phyloP scores from a whole-genome alignment of 441 rosid genomes.

The Pelargonium citronellum region DNA sequence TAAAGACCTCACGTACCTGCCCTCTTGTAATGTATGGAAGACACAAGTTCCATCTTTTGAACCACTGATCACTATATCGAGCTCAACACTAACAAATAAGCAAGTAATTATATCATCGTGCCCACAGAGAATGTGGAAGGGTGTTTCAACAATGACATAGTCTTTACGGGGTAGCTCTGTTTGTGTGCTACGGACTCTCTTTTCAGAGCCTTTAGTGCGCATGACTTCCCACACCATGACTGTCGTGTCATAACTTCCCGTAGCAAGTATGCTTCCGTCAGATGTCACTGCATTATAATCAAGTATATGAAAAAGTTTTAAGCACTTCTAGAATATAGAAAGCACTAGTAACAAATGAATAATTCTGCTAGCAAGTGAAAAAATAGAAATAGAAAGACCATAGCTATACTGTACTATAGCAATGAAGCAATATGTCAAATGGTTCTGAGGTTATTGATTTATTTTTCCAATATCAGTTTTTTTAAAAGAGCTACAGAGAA shows the following conservation, averaged over 20 bases:
- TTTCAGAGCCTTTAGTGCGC: constrained; percentile 56
- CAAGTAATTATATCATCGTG: constrained; percentile 96
- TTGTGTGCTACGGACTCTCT: constrained; percentile 51
- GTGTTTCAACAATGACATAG: constrained; percentile 68
- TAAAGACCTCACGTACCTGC: constrained; percentile 86
- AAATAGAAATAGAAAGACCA: background rate
- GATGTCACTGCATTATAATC: constrained; percentile 61
- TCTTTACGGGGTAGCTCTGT: constrained; percentile 64
- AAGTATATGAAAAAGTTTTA: constrained; percentile 17
- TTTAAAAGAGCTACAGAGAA: background rate
- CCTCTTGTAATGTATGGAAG: constrained; percentile 85
- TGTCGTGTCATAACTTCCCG: constrained; percentile 97
- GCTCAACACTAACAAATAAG: constrained; percentile 74
- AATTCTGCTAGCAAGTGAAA: background rate
- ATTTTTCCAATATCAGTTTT: background rate
- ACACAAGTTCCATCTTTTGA: constrained; percentile 97
- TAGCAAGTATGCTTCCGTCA: constrained; percentile 85
- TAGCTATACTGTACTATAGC: background rate
- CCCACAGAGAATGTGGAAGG: constrained; percentile 90
- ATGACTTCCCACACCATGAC: constrained; percentile 94
- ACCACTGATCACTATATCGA: constrained; percentile 94
- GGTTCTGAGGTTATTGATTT: background rate
- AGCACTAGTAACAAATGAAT: constrained; percentile 8
- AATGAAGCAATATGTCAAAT: constrained; percentile 3
- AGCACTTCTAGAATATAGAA: constrained; percentile 11